A percentile compares a stretch with the other conserved stretches of the same genome.
Evolutionary conservation across 352 stramenopile genomes (phyloP).

Genomic region (Blastocystis sp.): DNA sequence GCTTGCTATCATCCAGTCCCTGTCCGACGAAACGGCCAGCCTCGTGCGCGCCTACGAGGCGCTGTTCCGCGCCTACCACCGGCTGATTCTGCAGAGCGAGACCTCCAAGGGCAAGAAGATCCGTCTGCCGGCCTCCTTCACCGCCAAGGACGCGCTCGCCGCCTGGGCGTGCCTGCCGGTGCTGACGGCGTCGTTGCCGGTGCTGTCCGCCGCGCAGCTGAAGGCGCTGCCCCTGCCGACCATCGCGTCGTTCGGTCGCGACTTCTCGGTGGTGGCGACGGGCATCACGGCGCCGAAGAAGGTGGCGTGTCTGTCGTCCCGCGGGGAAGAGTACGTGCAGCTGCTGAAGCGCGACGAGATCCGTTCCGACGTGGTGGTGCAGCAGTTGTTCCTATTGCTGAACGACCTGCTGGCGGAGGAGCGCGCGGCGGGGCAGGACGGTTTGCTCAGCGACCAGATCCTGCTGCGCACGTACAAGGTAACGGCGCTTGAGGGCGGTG

Average conservation of each 20-base stretch:
- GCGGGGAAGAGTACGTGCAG: conserved; percentile 8
- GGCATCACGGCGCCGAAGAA: conserved; percentile 26
- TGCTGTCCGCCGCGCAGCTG: background rate
- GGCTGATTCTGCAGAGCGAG: conserved; percentile 8
- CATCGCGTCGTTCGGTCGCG: conserved; percentile 22
- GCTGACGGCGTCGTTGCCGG: conserved; percentile 18
- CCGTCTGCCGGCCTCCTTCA: background rate
- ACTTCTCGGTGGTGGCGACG: conserved; percentile 19
- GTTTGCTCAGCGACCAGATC: conserved; percentile 1
- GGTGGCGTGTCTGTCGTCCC: background rate
- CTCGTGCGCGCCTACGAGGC: conserved; percentile 6
- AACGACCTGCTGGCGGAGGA: conserved; percentile 82
- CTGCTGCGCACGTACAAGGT: conserved; percentile 93
- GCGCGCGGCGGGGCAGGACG: conserved; percentile 71
- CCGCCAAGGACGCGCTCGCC: background rate
- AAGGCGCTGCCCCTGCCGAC: background rate
- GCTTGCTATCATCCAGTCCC: background rate
- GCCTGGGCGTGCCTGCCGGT: conserved; percentile 40
- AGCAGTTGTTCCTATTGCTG: conserved; percentile 84
- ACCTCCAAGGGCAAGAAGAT: conserved; percentile 4
- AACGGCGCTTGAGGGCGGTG: background rate
- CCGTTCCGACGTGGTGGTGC: conserved; percentile 80
- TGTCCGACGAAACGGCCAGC: background rate
- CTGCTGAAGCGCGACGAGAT: conserved; percentile 65
- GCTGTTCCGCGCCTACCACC: conserved; percentile 36